Base-by-base conservation (phyloP, 2,329 filamentous ascomycete species). In the Cadophora sp. region DNA sequence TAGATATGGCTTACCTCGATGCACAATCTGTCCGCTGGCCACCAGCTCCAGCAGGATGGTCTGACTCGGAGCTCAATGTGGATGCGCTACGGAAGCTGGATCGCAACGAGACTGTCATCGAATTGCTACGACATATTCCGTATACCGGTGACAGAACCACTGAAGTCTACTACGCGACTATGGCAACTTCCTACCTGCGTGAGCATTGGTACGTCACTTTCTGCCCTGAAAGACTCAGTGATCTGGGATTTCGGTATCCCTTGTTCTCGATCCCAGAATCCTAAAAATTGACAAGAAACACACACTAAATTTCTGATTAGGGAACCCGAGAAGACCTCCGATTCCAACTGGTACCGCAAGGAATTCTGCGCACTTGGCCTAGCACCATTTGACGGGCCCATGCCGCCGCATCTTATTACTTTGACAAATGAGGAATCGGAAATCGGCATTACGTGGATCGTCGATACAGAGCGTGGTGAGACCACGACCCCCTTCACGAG, bases 111-210 rank as follows among this genome's bases (percentile, higher is more conserved):
- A 47, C 43, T 47, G 43, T 47, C 18, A 47, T 47, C 18, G n/a
- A 47, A 47, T n/a, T 47, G 16, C 43, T 47, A 47, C 43, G 43
- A n/a, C 43, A 47, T n/a, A 47, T 47, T 22, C 43, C 43, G 18
- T 47, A 47, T n/a, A 47, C 43, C 43, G 7, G 43, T 47, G 16
- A 47, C 43, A 47, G 43, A 47, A 18, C 18, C 16, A 47, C 43
- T 47, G 43, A 47, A n/a, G 43, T 47, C 18, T 47, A 47, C 43
- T 47, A n/a, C n/a, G 43, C 43, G 14, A 47, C 43, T 47, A 47
- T 47, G 43, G 43, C 43, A 47, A 47, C 43, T 16, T 47, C 43
- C 11, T 47, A 47, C 43, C n/a, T 47, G 43, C 43, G 43, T 16
- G 43, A 47, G 43, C 43, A n/a, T n/a, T 47, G 43, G 41, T n/a